phyloP scores from a whole-genome alignment of 805 yeast genomes.

The Myxozyma melibiosi region DNA sequence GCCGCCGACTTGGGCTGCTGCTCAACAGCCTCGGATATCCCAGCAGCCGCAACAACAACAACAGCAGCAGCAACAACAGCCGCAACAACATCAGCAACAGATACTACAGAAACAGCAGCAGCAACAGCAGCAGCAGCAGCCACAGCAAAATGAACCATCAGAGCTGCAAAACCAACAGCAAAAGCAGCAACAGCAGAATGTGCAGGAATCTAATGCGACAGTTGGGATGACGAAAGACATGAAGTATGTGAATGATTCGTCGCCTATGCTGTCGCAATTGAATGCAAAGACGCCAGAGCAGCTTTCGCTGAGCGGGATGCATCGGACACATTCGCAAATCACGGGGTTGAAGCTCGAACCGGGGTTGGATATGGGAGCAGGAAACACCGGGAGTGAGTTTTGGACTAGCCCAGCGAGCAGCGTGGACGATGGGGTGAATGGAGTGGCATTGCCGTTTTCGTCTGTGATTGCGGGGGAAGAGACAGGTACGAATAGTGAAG shows the following conservation, averaged over 20 bases:
- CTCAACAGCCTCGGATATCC: background rate
- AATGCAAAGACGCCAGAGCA: background rate
- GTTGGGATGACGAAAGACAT: too few species aligned
- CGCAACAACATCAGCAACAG: background rate
- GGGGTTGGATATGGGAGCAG: constrained; percentile 2
- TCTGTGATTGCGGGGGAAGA: constrained; percentile 3
- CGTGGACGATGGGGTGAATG: constrained; percentile 4
- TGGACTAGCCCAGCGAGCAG: constrained; percentile 25
- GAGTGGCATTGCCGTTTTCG: constrained; percentile 1
- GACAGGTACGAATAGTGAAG: background rate
- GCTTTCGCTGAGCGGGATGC: background rate
- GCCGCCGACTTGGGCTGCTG: constrained; percentile 10
- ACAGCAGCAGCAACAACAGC: background rate
- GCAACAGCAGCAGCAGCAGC: constrained; percentile 9
- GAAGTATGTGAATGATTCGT: too few species aligned
- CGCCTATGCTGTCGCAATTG: background rate
- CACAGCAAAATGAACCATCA: background rate
- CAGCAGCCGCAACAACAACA: constrained; percentile 2
- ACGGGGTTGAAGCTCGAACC: constrained; percentile 6
- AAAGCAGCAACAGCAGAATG: constrained; percentile 1
- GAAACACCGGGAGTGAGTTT: constrained; percentile 3
- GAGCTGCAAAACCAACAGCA: constrained; percentile 1
- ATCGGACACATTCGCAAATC: background rate
- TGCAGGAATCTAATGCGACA: too few species aligned
- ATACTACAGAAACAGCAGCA: background rate